These are phyloP conservation scores for Borovskyia barvae DNA, from an alignment of 208 protist species.

Conservation along the genomic window DNA sequence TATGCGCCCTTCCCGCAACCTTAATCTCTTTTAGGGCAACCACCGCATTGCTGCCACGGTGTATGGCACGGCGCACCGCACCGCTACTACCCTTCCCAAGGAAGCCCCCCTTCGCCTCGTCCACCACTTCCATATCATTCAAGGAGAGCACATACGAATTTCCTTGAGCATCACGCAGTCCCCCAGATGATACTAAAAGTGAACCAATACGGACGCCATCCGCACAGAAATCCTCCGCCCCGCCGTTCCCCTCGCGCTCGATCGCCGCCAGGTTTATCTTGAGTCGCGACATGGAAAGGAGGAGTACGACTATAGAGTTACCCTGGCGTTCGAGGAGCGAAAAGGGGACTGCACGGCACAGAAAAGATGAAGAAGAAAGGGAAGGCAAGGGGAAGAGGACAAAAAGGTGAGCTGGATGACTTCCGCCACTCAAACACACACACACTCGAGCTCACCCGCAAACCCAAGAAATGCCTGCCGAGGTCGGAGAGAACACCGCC, in stretches of 20 bases:
- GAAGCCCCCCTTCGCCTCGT: slow-evolving; percentile 49
- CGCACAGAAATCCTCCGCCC: slow-evolving; percentile 40
- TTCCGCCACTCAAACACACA: too few relatives aligned
- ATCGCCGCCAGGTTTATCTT: slow-evolving; percentile 83
- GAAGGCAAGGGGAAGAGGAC: background rate
- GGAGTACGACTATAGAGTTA: too few relatives aligned
- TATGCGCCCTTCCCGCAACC: slow-evolving; percentile 62
- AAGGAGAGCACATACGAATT: slow-evolving; percentile 74
- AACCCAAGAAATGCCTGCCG: background rate
- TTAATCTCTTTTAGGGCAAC: slow-evolving; percentile 91
- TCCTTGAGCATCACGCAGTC: slow-evolving; percentile 49
- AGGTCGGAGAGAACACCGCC: background rate
- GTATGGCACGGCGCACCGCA: slow-evolving; percentile 60
- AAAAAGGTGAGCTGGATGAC: background rate
- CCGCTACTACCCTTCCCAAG: slow-evolving; percentile 85
- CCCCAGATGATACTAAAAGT: slow-evolving; percentile 73
- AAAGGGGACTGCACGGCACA: too few relatives aligned
- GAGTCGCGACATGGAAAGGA: slow-evolving; percentile 31
- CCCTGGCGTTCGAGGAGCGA: too few relatives aligned
- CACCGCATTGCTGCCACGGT: slow-evolving; percentile 49
- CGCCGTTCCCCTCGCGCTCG: slow-evolving; percentile 37
- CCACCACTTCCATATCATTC: slow-evolving; percentile 61
- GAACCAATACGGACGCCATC: slow-evolving; percentile 72
- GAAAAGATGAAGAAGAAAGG: slow-evolving; percentile 14
- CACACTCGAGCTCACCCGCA: background rate